A percentile compares a stretch with the other conserved stretches of the same genome.
These are phyloP conservation scores for Naegleria lovaniensis DNA, from an alignment of 208 protist species.

Conservation along the genomic window DNA sequence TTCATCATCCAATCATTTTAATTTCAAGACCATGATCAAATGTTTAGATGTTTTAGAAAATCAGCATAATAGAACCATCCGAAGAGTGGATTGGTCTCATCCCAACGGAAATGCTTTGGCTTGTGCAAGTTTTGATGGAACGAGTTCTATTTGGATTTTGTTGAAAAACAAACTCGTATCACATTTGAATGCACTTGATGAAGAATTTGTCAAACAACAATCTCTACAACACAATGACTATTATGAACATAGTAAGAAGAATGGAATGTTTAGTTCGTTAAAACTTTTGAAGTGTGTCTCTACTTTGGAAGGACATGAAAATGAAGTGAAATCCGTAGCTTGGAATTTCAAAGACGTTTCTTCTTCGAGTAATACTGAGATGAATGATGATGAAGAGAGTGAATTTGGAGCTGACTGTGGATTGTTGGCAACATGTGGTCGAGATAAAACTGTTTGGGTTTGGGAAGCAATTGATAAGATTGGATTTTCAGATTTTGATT, in stretches of 20 bases:
- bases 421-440: constrained; percentile 66
- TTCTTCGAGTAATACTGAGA: neutral
- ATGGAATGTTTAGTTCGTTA: neutral
- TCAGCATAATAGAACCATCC: constrained; percentile 20
- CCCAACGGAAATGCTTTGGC: constrained; percentile 1
- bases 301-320: constrained; percentile 71
- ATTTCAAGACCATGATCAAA: neutral
- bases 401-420: neutral
- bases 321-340: constrained; percentile 75
- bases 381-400: constrained; percentile 50
- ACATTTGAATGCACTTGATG: neutral
- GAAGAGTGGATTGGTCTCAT: neutral
- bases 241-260: neutral
- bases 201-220: neutral
- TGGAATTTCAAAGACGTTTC: constrained; percentile 42
- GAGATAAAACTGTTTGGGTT: constrained; percentile 77
- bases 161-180: neutral
- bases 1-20: too few relatives aligned
- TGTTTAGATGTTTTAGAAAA: neutral
- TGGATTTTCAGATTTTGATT: constrained; percentile 61
- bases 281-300: neutral
- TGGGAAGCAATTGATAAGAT: constrained; percentile 54
- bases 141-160: neutral
- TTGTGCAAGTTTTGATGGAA: constrained; percentile 22
- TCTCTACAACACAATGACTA: neutral